Evolutionary conservation across 371 early-diverging fungal species (phyloP).

Genomic region (Batkoa obscura): DNA sequence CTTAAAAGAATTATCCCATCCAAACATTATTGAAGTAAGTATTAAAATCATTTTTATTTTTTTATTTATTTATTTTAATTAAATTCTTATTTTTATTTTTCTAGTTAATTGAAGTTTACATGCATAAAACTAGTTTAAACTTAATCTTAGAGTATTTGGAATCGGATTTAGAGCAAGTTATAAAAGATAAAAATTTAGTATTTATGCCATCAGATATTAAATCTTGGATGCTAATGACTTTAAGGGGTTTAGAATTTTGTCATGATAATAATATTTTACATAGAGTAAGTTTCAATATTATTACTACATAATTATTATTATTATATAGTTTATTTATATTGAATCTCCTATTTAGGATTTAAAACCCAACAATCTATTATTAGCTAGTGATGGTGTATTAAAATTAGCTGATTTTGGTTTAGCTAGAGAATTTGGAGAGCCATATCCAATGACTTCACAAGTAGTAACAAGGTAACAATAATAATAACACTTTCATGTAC

Average conservation of each 20-base stretch:
- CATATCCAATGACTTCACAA: slow-evolving; percentile 61
- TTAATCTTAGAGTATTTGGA: slow-evolving; percentile 93
- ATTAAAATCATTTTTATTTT: background rate
- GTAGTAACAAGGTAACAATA: slow-evolving; percentile 93
- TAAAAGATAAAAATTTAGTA: slow-evolving; percentile 81
- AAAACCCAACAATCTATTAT: slow-evolving; percentile 72
- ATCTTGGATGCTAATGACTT: slow-evolving; percentile 62
- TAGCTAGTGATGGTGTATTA: slow-evolving; percentile 31
- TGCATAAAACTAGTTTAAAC: slow-evolving; percentile 80
- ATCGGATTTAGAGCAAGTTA: slow-evolving; percentile 91
- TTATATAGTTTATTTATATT: no score
- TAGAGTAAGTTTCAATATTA: no score
- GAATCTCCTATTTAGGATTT: no score
- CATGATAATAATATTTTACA: slow-evolving; percentile 81
- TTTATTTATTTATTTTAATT: background rate
- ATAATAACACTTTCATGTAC: no score
- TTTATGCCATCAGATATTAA: slow-evolving; percentile 97
- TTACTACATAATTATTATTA: no score
- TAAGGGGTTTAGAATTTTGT: slow-evolving; percentile 67
- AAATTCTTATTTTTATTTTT: background rate
- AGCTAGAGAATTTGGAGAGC: slow-evolving; percentile 63
- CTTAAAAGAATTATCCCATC: slow-evolving; percentile 81
- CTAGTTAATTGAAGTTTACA: slow-evolving; percentile 84
- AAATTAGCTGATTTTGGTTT: slow-evolving; percentile 93
- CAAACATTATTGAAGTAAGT: slow-evolving; percentile 80